Evolutionary conservation across 306 rosid genomes (phyloP).

Genomic region (Malus fusca): DNA sequence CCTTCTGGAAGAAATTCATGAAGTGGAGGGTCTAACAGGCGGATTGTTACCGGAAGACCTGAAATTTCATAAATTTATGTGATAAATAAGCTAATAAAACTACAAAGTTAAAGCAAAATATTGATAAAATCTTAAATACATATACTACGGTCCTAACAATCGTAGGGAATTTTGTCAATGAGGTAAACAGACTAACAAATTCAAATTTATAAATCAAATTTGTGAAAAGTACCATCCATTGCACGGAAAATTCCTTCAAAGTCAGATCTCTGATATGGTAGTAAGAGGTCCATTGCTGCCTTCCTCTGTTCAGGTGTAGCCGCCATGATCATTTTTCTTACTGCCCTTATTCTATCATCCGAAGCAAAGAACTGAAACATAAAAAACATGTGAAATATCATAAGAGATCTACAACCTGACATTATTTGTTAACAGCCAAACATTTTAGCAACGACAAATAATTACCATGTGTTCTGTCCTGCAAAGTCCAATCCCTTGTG

Average conservation of each 20-base stretch:
- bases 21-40: conserved; percentile 95
- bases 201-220: background rate
- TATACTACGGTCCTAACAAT: background rate
- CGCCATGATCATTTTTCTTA: conserved; percentile 96
- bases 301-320: conserved; percentile 67
- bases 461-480: conserved; percentile 97
- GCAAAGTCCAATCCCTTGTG: conserved; percentile 96
- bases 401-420: background rate
- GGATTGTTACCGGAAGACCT: conserved; percentile 92
- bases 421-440: background rate
- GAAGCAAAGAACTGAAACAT: conserved; percentile 89
- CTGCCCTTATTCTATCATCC: conserved; percentile 83
- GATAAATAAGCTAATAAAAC: background rate
- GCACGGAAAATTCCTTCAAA: conserved; percentile 97
- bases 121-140: background rate
- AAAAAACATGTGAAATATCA: conserved; percentile 15
- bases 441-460: background rate
- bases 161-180: too few relatives aligned
- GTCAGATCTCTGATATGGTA: conserved; percentile 95
- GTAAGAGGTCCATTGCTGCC: conserved; percentile 69
- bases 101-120: background rate
- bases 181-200: too few relatives aligned
- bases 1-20: conserved; percentile 99
- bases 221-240: conserved; percentile 66
- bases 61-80: conserved; percentile 8